Percentiles rank a stretch among this genome's conserved stretches.
Evolutionary conservation across 495 filamentous ascomycete genomes (phyloP).

Genomic region (Aspergillus ostianus): DNA sequence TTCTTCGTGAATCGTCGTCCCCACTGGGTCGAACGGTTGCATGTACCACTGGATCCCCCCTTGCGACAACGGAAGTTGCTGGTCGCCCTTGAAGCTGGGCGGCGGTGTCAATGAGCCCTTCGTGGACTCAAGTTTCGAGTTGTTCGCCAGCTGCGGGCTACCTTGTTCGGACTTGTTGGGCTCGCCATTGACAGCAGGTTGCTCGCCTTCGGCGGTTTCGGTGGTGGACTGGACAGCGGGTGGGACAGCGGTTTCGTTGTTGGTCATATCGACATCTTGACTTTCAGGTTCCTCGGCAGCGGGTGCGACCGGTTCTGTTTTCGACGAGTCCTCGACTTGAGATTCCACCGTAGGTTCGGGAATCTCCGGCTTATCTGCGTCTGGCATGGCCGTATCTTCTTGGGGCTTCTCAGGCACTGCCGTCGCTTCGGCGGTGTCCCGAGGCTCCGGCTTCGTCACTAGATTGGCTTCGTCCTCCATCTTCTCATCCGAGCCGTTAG

Average conservation of each 20-base stretch:
- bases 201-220: constrained; percentile 10
- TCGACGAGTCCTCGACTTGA: constrained; percentile 3
- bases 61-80: constrained; percentile 56
- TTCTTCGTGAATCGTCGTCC: constrained; percentile 74
- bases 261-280: not conserved
- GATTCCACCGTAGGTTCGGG: constrained; percentile 3
- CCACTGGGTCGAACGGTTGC: constrained; percentile 71
- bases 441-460: constrained; percentile 16
- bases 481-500: constrained; percentile 21
- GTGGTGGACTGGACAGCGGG: constrained; percentile 11
- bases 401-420: constrained; percentile 7
- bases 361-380: constrained; percentile 8
- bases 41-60: constrained; percentile 91
- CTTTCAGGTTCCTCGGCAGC: constrained; percentile 2
- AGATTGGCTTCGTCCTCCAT: constrained; percentile 22
- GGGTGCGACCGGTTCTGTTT: not conserved
- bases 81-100: constrained; percentile 46
- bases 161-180: constrained; percentile 28
- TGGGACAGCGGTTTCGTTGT: not conserved
- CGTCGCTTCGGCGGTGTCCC: constrained; percentile 9
- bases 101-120: constrained; percentile 43
- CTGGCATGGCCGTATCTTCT: constrained; percentile 7
- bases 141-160: constrained; percentile 40
- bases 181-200: constrained; percentile 15
- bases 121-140: constrained; percentile 19